Conservation (phyloP, 371 early-diverging fungal genomes). For the Rhizomucor miehei region DNA sequence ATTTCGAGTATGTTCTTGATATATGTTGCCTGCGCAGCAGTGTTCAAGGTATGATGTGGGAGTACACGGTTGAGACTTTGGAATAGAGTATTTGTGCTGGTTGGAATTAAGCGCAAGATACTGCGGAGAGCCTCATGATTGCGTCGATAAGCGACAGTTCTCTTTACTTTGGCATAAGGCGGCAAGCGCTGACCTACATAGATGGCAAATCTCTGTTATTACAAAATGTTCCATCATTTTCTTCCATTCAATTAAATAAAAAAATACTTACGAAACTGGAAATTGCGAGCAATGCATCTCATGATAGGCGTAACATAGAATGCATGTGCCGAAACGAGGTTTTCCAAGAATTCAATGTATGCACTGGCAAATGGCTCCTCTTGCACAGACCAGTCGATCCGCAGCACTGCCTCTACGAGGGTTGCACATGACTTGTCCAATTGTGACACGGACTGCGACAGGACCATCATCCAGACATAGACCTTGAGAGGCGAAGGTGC, state of each 20-base stretch:
- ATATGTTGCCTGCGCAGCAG: conserved; percentile 68
- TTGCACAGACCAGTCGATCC: conserved; percentile 64
- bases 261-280: conserved; percentile 58
- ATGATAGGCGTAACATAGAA: conserved; percentile 70
- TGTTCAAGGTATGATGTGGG: conserved; percentile 74
- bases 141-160: conserved; percentile 51
- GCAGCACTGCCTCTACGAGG: conserved; percentile 71
- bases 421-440: conserved; percentile 52
- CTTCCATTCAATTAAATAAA: neutral
- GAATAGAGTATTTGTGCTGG: conserved; percentile 67
- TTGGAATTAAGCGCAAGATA: conserved; percentile 76
- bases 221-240: neutral
- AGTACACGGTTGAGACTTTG: conserved; percentile 64
- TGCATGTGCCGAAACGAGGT: conserved; percentile 85
- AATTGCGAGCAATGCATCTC: conserved; percentile 56
- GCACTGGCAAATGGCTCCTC: conserved; percentile 61
- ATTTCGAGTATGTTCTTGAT: conserved; percentile 73
- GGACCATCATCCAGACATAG: conserved; percentile 49
- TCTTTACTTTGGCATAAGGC: conserved; percentile 18
- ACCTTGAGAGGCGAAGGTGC: conserved; percentile 48
- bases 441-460: conserved; percentile 56
- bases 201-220: neutral
- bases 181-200: conserved; percentile 21
- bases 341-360: conserved; percentile 73
- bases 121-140: conserved; percentile 66